A percentile compares a stretch with the other conserved stretches of the same genome.
Conservation (phyloP, 139 green algal genomes). For the Coelastrella sp. region DNA sequence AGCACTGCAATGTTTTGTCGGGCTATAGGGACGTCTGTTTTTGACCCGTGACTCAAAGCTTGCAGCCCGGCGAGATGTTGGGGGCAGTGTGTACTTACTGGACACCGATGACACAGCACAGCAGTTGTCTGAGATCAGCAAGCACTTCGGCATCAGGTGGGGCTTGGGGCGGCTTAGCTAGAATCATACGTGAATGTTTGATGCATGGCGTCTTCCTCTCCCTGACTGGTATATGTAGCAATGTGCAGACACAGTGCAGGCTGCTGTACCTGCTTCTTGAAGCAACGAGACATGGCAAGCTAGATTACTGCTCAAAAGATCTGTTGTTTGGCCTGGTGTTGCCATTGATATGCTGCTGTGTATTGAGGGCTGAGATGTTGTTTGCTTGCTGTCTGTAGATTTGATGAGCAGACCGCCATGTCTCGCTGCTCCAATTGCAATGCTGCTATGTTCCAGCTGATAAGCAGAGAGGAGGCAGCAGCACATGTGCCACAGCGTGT, state of each 20-base stretch:
- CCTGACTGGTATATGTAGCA: too few relatives aligned
- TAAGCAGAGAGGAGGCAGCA: constrained; percentile 44
- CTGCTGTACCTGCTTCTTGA: too few relatives aligned
- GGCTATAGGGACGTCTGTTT: constrained; percentile 62
- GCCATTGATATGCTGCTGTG: too few relatives aligned
- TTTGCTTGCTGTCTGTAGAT: constrained; percentile 25
- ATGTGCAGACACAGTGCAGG: too few relatives aligned
- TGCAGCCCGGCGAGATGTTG: constrained; percentile 52
- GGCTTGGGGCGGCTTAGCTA: neutral
- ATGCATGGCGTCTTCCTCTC: too few relatives aligned
- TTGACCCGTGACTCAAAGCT: constrained; percentile 67
- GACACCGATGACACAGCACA: constrained; percentile 48
- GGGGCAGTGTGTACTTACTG: constrained; percentile 57
- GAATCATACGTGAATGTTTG: too few relatives aligned
- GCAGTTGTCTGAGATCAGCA: constrained; percentile 66
- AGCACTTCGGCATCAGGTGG: constrained; percentile 60
- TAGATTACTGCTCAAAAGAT: too few relatives aligned
- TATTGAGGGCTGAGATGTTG: too few relatives aligned
- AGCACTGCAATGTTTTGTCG: too few relatives aligned
- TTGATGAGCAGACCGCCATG: constrained; percentile 54
- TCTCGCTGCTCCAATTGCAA: constrained; percentile 65
- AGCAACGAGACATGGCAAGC: too few relatives aligned
- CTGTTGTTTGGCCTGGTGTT: too few relatives aligned
- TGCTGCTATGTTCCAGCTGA: constrained; percentile 59
- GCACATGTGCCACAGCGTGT: constrained; percentile 43